These are phyloP conservation scores for Heterobasidion occidentale DNA, from an alignment of 1,284 basidiomycete genomes.

Conservation along the genomic window DNA sequence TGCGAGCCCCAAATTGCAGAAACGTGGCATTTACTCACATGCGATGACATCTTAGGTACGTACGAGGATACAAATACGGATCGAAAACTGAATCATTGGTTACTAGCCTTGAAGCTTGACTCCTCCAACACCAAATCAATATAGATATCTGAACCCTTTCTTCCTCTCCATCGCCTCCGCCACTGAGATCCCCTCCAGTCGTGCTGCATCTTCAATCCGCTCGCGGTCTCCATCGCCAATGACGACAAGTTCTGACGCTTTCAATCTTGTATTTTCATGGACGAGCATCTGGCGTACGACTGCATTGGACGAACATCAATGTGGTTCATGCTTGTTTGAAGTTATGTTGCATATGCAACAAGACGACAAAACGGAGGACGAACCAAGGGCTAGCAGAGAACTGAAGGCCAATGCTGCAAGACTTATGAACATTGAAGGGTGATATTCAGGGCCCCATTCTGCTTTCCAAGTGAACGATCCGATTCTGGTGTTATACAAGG, in stretches of 20 bases:
- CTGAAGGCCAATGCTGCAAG: slow-evolving; percentile 21
- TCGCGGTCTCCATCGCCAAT: slow-evolving; percentile 16
- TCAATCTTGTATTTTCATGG: slow-evolving; percentile 24
- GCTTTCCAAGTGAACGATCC: slow-evolving; percentile 31
- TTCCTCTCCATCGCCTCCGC: slow-evolving; percentile 28
- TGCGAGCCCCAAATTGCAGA: no score
- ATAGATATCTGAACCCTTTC: slow-evolving; percentile 34
- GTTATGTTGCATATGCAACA: no score
- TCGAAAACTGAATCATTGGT: no score
- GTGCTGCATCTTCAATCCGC: slow-evolving; percentile 29
- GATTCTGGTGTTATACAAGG: slow-evolving; percentile 16
- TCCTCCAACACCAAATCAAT: slow-evolving; percentile 12
- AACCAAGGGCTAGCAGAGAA: slow-evolving; percentile 21
- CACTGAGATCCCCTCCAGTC: slow-evolving; percentile 27
- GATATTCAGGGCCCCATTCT: slow-evolving; percentile 29
- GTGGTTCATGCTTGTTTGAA: no score
- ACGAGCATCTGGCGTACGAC: slow-evolving; percentile 27
- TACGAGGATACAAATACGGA: no score
- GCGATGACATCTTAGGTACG: no score
- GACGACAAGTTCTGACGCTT: slow-evolving; percentile 25
- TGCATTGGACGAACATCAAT: slow-evolving; percentile 8
- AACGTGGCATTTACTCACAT: no score
- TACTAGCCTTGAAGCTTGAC: background rate
- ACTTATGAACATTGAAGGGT: slow-evolving; percentile 29
- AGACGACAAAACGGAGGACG: background rate